These are phyloP conservation scores for Hypoxylon subgilvum DNA, from an alignment of 495 filamentous ascomycete species.

Conservation along the genomic window DNA sequence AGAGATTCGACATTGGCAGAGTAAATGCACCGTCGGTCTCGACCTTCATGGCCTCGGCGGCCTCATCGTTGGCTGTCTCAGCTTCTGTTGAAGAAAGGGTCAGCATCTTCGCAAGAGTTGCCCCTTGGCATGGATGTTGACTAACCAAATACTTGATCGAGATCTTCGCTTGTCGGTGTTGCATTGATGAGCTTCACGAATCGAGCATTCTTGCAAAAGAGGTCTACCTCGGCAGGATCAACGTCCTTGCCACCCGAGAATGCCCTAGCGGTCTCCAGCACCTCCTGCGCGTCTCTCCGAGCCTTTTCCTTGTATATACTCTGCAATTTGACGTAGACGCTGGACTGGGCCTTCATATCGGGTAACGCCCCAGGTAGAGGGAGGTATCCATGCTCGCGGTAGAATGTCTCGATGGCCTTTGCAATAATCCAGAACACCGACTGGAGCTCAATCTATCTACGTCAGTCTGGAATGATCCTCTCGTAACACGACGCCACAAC, in stretches of 20 bases:
- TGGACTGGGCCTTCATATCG: slow-evolving; percentile 97
- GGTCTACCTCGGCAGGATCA: slow-evolving; percentile 78
- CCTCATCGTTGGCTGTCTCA: slow-evolving; percentile 52
- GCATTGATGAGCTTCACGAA: slow-evolving; percentile 84
- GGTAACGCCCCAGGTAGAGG: slow-evolving; percentile 88
- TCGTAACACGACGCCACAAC: slow-evolving; percentile 14
- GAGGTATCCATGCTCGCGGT: slow-evolving; percentile 69
- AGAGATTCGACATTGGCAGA: slow-evolving; percentile 69
- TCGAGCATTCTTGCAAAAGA: slow-evolving; percentile 94
- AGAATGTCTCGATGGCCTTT: slow-evolving; percentile 77
- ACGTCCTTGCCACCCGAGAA: slow-evolving; percentile 62
- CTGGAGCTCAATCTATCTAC: slow-evolving; percentile 47
- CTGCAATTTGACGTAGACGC: slow-evolving; percentile 89
- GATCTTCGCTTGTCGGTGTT: slow-evolving; percentile 35
- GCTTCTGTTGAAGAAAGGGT: slow-evolving; percentile 25
- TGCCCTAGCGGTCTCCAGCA: slow-evolving; percentile 69
- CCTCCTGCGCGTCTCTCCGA: slow-evolving; percentile 76
- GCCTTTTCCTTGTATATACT: slow-evolving; percentile 94
- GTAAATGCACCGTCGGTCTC: slow-evolving; percentile 42
- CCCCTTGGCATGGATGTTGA: slow-evolving; percentile 5
- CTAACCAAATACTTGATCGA: slow-evolving; percentile 41
- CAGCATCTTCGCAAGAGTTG: slow-evolving; percentile 10
- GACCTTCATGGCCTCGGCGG: slow-evolving; percentile 46
- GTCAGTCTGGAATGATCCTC: slow-evolving; percentile 27
- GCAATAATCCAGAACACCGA: slow-evolving; percentile 89